Percentiles rank a stretch among this genome's conserved stretches.
Evolutionary conservation across 441 rosid genomes (phyloP).

Genomic region (Capsella rubella): DNA sequence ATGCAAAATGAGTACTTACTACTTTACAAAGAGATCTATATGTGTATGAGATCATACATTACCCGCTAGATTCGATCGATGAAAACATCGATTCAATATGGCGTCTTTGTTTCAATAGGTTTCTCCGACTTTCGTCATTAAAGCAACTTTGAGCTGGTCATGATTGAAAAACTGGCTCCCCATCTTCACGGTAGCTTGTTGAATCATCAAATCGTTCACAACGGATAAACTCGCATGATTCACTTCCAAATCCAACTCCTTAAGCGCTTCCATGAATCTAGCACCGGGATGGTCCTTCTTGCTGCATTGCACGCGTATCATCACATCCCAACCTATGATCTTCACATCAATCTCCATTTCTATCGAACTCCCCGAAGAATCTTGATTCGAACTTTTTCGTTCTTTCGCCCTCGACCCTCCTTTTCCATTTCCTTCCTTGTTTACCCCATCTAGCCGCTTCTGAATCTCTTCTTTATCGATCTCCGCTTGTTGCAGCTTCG

Average conservation of each 20-base stretch:
- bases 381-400: slow-evolving; percentile 48
- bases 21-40: slow-evolving; percentile 36
- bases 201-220: slow-evolving; percentile 96
- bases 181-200: slow-evolving; percentile 97
- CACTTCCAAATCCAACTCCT: slow-evolving; percentile 91
- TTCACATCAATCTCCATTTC: slow-evolving; percentile 93
- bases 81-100: background rate
- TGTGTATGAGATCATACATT: slow-evolving; percentile 5
- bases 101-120: slow-evolving; percentile 29
- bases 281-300: slow-evolving; percentile 97
- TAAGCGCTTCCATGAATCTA: slow-evolving; percentile 83
- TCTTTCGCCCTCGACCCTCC: slow-evolving; percentile 42
- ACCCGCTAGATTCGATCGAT: slow-evolving; percentile 9
- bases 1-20: slow-evolving; percentile 29
- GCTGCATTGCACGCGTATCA: slow-evolving; percentile 83
- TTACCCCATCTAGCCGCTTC: slow-evolving; percentile 67
- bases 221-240: slow-evolving; percentile 92
- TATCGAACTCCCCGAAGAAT: slow-evolving; percentile 49
- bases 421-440: slow-evolving; percentile 54
- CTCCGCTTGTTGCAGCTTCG: slow-evolving; percentile 70
- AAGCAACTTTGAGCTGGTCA: slow-evolving; percentile 81
- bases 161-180: slow-evolving; percentile 81
- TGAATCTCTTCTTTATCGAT: slow-evolving; percentile 71
- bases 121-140: slow-evolving; percentile 71
- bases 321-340: slow-evolving; percentile 91